A percentile compares a stretch with the other conserved stretches of the same genome.
Evolutionary conservation across 192 early-diverging fungal genomes (phyloP).

Genomic region (Cladochytrium replicatum): DNA sequence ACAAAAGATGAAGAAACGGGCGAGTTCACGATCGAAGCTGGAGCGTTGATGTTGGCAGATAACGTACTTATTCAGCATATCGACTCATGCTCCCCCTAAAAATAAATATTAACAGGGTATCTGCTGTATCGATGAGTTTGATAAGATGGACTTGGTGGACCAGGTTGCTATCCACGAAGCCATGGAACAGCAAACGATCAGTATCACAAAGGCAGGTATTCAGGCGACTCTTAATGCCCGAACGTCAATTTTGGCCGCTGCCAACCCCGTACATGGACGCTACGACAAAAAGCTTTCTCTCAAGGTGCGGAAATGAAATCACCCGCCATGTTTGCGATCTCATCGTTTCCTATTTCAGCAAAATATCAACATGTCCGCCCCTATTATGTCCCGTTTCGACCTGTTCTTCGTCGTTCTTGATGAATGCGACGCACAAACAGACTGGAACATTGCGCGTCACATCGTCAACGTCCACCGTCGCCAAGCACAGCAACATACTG

Average conservation of each 20-base stretch:
- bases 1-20: constrained; percentile 95
- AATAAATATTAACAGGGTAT: constrained; percentile 57
- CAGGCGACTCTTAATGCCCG: constrained; percentile 92
- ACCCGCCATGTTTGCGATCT: neutral
- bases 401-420: constrained; percentile 96
- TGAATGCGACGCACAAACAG: constrained; percentile 78
- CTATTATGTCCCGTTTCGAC: constrained; percentile 99
- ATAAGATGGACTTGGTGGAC: constrained; percentile 95
- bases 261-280: constrained; percentile 89
- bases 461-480: constrained; percentile 78
- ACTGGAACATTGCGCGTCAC: constrained; percentile 84
- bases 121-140: constrained; percentile 97
- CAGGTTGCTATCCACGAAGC: constrained; percentile 99
- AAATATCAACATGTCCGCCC: constrained; percentile 92
- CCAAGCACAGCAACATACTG: constrained; percentile 4
- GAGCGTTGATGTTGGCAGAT: constrained; percentile 95
- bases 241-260: constrained; percentile 90
- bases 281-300: constrained; percentile 93
- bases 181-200: constrained; percentile 99
- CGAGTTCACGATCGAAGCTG: constrained; percentile 95
- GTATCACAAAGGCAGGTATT: constrained; percentile 92
- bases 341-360: constrained; percentile 42
- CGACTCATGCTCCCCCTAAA: neutral
- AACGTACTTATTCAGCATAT: constrained; percentile 46
- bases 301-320: constrained; percentile 38